Base-by-base conservation (phyloP, 306 rosid species). In the Acacia confusa region DNA sequence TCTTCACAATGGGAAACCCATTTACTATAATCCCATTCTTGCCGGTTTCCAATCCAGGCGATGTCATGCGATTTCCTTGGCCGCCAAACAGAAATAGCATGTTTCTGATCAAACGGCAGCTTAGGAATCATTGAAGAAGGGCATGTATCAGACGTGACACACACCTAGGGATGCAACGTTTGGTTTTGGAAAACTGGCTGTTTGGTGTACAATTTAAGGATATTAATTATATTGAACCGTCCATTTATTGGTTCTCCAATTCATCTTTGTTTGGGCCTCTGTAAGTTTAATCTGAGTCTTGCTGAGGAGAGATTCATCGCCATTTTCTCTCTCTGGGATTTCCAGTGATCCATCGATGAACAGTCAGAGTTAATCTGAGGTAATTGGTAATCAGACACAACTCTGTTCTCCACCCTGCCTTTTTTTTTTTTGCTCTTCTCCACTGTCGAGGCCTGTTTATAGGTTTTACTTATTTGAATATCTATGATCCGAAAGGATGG, bases 221-320 rank as follows among this genome's bases (percentile, higher is more conserved):
- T 79, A 84, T 87, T 87, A 71, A 87, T 75, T 84, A 41, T 30
- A 78, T 53, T 75, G 86, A 87, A 84, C 86, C 47, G 84, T 82
- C 90, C 85, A 84, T 81, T 87, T 75, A 87, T 70, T 84, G 74
- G 41, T 74, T 6, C 19, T 34, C 25, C 1, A 1, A 25, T 53
- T 64, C 27, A 50, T 79, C 40, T 64, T 30, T 38, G 12, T 44
- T 53, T 32, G 16, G 73, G 30, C 24, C 12, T 27, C 43, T 17
- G 10, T 24, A 10, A 60, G 13, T 65, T 65, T 7, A 65, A 0
- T 38, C 14, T 22, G 27, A 64, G 30, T 55, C 17, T 72, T 2
- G 9, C 28, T 30, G 45, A 72, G 50, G 44, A 19, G 20, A 74
- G 47, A 41, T 74, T 9, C 66, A 11, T 52, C 34, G 74, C 13